phyloP scores from a whole-genome alignment of 1,139 yeast species.

The Yamadazyma diddensiae region DNA sequence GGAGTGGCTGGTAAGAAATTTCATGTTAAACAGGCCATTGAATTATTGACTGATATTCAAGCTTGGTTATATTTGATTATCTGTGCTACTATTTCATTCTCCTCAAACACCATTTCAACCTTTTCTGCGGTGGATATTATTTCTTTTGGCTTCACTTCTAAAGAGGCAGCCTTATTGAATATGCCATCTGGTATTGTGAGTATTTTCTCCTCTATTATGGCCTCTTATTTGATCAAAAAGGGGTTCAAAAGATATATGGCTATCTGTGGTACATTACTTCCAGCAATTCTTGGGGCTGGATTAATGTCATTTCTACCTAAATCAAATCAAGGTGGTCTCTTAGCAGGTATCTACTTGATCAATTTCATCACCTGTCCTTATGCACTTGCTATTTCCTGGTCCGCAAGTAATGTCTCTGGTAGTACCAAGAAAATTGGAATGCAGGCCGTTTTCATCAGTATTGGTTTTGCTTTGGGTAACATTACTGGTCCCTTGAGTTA shows the following conservation, averaged over 20 bases:
- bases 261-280: conserved; percentile 14
- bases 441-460: conserved; percentile 22
- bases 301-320: conserved; percentile 33
- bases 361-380: conserved; percentile 18
- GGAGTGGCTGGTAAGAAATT: conserved; percentile 44
- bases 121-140: conserved; percentile 41
- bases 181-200: conserved; percentile 17
- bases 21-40: conserved; percentile 41
- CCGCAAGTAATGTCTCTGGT: conserved; percentile 23
- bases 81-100: conserved; percentile 23
- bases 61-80: conserved; percentile 42
- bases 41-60: conserved; percentile 43
- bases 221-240: conserved; percentile 15
- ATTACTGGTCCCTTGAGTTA: conserved; percentile 38
- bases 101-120: conserved; percentile 43
- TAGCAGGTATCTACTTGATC: conserved; percentile 19
- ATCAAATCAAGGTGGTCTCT: conserved; percentile 27
- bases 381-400: conserved; percentile 22
- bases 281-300: conserved; percentile 20
- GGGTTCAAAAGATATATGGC: conserved; percentile 18
- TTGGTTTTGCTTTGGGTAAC: conserved; percentile 17
- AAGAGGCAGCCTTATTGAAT: conserved; percentile 13
- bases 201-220: conserved; percentile 10
- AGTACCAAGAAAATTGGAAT: conserved; percentile 23
- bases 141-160: conserved; percentile 25